Evolutionary conservation across 2,329 filamentous ascomycete species (phyloP), one percentile per base, ranked within the genome.

Genomic region (Fusarium sulawesiense): DNA sequence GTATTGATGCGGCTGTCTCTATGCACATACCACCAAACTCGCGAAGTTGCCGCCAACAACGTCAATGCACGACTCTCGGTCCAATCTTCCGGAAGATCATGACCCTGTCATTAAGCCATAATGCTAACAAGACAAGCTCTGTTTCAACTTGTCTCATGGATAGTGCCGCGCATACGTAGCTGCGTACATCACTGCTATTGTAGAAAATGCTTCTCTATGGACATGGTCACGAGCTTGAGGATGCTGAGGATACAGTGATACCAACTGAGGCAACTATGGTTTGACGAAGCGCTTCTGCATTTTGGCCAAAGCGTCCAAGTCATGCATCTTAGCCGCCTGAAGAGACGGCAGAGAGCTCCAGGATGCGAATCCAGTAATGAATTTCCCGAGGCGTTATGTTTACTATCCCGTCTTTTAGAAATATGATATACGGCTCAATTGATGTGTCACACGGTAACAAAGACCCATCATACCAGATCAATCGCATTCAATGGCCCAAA

Each of bases 141-240:
- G 58, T 64, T 64, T 64, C 60, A 57, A 51, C 49, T 12, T 51
- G 49, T 51, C 37, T 41, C 32, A 51, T 41, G 12, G 9, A 51
- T 51, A 51, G 32, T 51, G 49, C 13, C 18, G 23, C 23, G 23
- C 18, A 25, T 13, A 21, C 27, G 10, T n/a, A 37, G 34, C 18
- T 11, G 29, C 29, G 29, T 37, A n/a, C 44, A 47, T n/a, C 20
- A 21, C 13, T 20, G 21, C 21, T 37, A 23, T 23, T 44, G 8
- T 44, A 51, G 30, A 51, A 51, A 11, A 37, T 37, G 23, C 21
- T 27, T 51, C 23, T 27, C 16, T 27, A 16, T 25, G 18, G 13
- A 12, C 12, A n/a, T 23, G 14, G 18, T 11, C 34, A 37, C 34
- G 9, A 41, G 11, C 18, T 40, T 29, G 29, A 29, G 12, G 29